Percentiles rank a stretch among this genome's conserved stretches.
phyloP scores from a whole-genome alignment of 225 moss, liverwort and hornwort species.

The Polytrichum formosum region DNA sequence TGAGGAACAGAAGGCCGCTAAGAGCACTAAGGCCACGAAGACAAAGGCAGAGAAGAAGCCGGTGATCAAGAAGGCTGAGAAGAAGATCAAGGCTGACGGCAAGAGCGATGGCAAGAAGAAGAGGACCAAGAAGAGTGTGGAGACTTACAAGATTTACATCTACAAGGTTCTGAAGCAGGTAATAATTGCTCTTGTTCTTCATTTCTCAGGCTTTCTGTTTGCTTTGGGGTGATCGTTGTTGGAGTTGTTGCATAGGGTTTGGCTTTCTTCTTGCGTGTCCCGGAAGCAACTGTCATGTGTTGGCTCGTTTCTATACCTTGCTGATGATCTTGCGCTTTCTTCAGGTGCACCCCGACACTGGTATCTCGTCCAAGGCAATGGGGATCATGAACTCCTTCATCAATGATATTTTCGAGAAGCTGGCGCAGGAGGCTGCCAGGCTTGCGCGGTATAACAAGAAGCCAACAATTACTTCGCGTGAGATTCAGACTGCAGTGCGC shows the following conservation, averaged over 20 bases:
- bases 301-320: neutral
- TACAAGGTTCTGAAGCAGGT: conserved; percentile 15
- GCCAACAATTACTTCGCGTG: conserved; percentile 6
- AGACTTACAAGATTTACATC: conserved; percentile 15
- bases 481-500: conserved; percentile 12
- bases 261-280: neutral
- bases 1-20: conserved; percentile 15
- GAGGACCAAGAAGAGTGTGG: conserved; percentile 8
- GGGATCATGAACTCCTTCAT: conserved; percentile 13
- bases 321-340: neutral
- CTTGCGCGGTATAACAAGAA: conserved; percentile 12
- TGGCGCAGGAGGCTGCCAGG: conserved; percentile 5
- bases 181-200: neutral
- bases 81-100: neutral
- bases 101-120: conserved; percentile 11
- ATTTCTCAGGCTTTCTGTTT: too few species aligned
- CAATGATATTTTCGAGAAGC: conserved; percentile 11
- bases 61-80: conserved; percentile 7
- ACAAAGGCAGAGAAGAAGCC: conserved; percentile 9
- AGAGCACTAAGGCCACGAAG: conserved; percentile 2
- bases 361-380: conserved; percentile 10
- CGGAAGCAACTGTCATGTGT: neutral
- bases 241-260: neutral
- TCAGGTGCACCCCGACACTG: conserved; percentile 8
- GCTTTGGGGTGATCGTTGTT: neutral